Conservation (phyloP, 805 yeast genomes). For the Hanseniaspora nectarophila region DNA sequence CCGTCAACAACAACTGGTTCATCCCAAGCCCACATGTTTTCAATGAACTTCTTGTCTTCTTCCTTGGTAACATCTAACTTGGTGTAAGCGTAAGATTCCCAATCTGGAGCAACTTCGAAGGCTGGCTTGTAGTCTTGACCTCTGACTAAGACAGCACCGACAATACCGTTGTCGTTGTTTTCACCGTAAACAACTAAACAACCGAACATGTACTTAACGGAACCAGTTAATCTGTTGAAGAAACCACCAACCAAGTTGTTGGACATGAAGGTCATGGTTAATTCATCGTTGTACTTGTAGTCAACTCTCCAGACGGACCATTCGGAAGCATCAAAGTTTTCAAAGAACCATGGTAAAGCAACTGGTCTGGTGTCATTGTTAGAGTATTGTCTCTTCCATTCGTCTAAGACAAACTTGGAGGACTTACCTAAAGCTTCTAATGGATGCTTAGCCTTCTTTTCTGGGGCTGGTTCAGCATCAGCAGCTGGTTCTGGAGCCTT, state of each 20-base stretch:
- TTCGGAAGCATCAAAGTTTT: conserved; percentile 75
- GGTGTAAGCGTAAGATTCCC: conserved; percentile 84
- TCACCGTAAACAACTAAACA: conserved; percentile 91
- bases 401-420: conserved; percentile 51
- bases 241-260: conserved; percentile 95
- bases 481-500: background rate
- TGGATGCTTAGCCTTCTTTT: conserved; percentile 81
- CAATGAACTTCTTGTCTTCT: conserved; percentile 66
- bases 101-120: conserved; percentile 96
- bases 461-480: conserved; percentile 24
- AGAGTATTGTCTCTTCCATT: conserved; percentile 90
- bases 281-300: conserved; percentile 93
- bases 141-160: conserved; percentile 89
- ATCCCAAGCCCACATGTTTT: conserved; percentile 98
- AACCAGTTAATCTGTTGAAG: conserved; percentile 83
- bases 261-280: conserved; percentile 91
- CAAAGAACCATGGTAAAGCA: conserved; percentile 97
- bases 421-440: conserved; percentile 68
- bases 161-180: conserved; percentile 95
- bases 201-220: conserved; percentile 91
- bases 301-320: conserved; percentile 90
- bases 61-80: conserved; percentile 69
- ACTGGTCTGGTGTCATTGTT: conserved; percentile 88
- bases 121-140: conserved; percentile 89
- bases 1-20: conserved; percentile 76